Evolutionary conservation across 2,329 filamentous ascomycete species (phyloP).

Genomic region (Aspergillus udagawae): DNA sequence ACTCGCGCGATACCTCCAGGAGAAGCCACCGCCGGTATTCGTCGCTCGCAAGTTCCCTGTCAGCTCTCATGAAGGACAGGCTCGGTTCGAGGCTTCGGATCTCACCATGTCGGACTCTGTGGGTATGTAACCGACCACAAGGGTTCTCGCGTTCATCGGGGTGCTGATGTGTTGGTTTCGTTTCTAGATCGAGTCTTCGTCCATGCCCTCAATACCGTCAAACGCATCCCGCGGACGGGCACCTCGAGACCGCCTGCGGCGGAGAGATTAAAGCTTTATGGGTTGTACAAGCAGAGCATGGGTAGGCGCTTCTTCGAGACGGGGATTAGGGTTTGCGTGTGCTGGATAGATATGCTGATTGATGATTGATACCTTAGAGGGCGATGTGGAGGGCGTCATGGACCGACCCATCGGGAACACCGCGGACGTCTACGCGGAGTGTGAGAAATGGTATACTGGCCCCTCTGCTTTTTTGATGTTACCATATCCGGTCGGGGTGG

Average conservation of each 20-base stretch:
- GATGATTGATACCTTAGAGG: conserved; percentile 53
- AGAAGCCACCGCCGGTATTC: conserved; percentile 21
- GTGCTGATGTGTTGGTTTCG: not conserved
- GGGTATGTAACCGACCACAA: conserved; percentile 29
- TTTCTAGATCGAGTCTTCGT: conserved; percentile 91
- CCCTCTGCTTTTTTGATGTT: not conserved
- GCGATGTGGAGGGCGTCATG: conserved; percentile 92
- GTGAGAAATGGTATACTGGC: conserved; percentile 60
- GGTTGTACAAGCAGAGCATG: conserved; percentile 98
- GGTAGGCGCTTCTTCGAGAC: conserved; percentile 38
- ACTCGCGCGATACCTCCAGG: conserved; percentile 19
- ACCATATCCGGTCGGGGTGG: not conserved
- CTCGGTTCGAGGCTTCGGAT: conserved; percentile 14
- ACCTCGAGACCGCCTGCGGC: conserved; percentile 79
- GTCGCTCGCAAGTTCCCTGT: conserved; percentile 18
- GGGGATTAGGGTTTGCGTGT: not conserved
- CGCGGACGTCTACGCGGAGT: conserved; percentile 51
- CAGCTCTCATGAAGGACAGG: conserved; percentile 33
- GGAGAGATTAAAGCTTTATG: conserved; percentile 89
- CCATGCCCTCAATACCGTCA: conserved; percentile 97
- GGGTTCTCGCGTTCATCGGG: not conserved
- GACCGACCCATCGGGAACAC: conserved; percentile 63
- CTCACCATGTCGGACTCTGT: conserved; percentile 45
- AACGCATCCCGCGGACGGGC: conserved; percentile 92
- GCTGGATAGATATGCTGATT: not conserved